Evolutionary conservation across 257 asterid species (phyloP).

Genomic region (Henckelia pumila): DNA sequence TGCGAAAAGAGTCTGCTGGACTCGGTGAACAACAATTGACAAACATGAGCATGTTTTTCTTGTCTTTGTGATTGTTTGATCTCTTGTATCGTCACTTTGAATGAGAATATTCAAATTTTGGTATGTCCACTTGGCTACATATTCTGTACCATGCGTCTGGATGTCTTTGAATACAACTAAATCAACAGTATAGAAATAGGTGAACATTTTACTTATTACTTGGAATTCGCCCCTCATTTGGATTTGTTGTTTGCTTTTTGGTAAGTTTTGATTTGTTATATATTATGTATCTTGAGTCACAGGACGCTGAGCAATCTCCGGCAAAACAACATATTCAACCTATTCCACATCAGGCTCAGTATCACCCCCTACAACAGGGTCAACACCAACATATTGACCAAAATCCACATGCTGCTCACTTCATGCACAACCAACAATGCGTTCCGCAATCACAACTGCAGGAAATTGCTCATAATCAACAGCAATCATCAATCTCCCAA

Average conservation of each 20-base stretch:
- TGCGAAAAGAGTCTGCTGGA: too few relatives aligned
- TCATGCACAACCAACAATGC: constrained; percentile 67
- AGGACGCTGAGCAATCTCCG: constrained; percentile 57
- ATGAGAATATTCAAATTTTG: background rate
- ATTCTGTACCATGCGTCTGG: background rate
- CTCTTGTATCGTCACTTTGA: background rate
- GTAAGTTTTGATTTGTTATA: constrained; percentile 1
- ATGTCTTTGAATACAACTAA: background rate
- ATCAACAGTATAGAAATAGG: background rate
- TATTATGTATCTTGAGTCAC: constrained; percentile 24
- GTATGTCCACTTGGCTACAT: background rate
- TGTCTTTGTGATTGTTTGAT: background rate
- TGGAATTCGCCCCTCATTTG: background rate
- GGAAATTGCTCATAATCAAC: constrained; percentile 72
- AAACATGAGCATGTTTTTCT: too few relatives aligned
- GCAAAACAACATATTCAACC: constrained; percentile 67
- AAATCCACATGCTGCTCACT: constrained; percentile 56
- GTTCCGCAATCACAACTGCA: constrained; percentile 70
- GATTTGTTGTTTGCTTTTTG: constrained; percentile 9
- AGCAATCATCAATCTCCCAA: constrained; percentile 55
- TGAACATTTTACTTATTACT: background rate
- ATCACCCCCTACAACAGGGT: constrained; percentile 48
- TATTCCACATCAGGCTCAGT: constrained; percentile 49
- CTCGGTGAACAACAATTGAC: too few relatives aligned
- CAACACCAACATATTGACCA: constrained; percentile 68